phyloP scores from a whole-genome alignment of 768 basidiomycete genomes.

The Mrakia gelida region DNA sequence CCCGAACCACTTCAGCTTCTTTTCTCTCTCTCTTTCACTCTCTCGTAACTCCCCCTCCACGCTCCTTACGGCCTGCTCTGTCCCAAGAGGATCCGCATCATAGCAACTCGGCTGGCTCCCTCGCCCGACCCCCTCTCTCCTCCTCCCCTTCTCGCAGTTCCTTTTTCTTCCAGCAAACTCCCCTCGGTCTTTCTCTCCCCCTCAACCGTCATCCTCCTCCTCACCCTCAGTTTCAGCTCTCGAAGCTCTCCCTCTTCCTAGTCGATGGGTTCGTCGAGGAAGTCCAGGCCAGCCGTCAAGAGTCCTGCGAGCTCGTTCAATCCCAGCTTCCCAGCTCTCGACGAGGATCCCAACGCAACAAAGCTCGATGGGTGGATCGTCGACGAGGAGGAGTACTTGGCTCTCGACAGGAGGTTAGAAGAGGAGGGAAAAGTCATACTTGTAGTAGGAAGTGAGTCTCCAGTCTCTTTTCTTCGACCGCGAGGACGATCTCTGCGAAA shows the following conservation, averaged over 20 bases:
- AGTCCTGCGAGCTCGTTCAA: neutral
- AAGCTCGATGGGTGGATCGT: slow-evolving; percentile 1
- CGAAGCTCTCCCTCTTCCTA: neutral
- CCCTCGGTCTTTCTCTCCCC: too few relatives aligned
- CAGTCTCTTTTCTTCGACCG: too few relatives aligned
- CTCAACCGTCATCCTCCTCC: neutral
- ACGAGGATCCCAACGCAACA: neutral
- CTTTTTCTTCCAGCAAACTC: neutral
- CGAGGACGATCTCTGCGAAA: neutral
- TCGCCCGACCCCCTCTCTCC: neutral
- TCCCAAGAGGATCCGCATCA: neutral
- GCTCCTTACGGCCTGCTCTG: too few relatives aligned
- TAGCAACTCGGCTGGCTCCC: neutral
- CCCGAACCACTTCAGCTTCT: too few relatives aligned
- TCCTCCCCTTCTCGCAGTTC: neutral
- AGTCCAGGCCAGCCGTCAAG: neutral
- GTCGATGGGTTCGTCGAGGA: neutral
- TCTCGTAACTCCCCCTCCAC: neutral
- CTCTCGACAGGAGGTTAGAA: neutral
- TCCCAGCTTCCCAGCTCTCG: neutral
- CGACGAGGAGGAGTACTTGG: neutral
- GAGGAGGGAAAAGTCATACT: neutral
- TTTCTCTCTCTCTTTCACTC: too few relatives aligned
- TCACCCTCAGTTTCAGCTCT: neutral
- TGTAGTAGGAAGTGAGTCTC: slow-evolving; percentile 6